Base-by-base conservation (phyloP, 2,329 filamentous ascomycete genomes). In the Cladosporium velox region DNA sequence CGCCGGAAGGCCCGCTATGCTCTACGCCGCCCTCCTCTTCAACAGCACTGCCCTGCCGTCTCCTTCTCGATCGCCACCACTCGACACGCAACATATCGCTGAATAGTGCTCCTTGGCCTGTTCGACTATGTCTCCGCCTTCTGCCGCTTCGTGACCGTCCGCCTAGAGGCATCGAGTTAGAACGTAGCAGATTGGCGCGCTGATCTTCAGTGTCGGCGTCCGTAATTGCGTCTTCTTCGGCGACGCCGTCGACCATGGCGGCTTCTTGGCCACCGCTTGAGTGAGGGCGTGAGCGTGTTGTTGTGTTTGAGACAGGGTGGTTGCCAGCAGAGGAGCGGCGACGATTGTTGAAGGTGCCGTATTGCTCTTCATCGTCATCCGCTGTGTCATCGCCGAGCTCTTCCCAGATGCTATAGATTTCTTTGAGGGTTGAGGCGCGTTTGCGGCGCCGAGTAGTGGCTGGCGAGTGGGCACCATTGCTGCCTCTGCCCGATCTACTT, bases 391-490 rank as follows among this genome's bases (percentile, higher is more conserved):
- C 74, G 24, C 69, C 74, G 0, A 75, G 66, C 10, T 74, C 71
- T 32, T 75, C 72, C 75, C 75, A 77, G 34, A 77, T 76, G 38
- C 70, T 68, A 41, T 70, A 69, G 32, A 77, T 70, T 47, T 76
- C 75, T 59, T 71, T 75, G 24, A 77, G 69, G 2, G 75, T 77
- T 3, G 72, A 66, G 11, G 75, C 75, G 24, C 75, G 70, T 62
- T 72, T 74, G 6, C 75, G 70, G 15, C 70, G 70, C 30, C 67
- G 69, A 2, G 61, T 64, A 47, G 64, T 67, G 8, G 67, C 67
- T 51, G 69, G 70, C 21, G 66, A 54, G 38, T 69, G 64, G 1
- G 57, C 47, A 26, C 49, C 49, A n/a, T 57, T 62, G 47, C 64
- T 64, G 18, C 52, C 54, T 28, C 65, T 47, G 15, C 44, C 18